phyloP scores from a whole-genome alignment of 179 eudicot genomes.

The Silene noctiflora region DNA sequence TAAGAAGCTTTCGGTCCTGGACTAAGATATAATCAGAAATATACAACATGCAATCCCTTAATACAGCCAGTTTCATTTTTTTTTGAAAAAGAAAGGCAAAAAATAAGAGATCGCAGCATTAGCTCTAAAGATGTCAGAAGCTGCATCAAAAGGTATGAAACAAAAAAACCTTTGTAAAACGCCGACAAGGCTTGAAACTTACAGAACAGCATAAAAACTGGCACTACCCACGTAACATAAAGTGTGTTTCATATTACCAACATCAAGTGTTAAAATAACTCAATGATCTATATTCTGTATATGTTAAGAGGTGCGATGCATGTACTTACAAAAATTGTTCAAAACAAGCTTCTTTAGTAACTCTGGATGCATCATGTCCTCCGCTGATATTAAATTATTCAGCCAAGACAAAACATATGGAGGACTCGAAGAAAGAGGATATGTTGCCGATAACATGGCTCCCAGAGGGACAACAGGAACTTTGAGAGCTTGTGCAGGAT shows the following conservation, averaged over 20 bases:
- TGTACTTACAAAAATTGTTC: constrained; percentile 84
- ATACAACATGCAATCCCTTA: background rate
- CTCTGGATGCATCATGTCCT: constrained; percentile 98
- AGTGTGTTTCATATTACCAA: too few relatives aligned
- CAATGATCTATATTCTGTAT: too few relatives aligned
- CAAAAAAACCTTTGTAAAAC: background rate
- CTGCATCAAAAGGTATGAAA: background rate
- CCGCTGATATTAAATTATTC: constrained; percentile 74
- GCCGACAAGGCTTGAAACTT: background rate
- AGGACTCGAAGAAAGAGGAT: constrained; percentile 80
- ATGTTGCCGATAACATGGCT: constrained; percentile 79
- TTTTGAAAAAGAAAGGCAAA: background rate
- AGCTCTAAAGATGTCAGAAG: background rate
- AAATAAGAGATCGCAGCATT: background rate
- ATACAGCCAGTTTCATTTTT: background rate
- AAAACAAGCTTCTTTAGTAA: constrained; percentile 77
- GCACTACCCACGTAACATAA: background rate
- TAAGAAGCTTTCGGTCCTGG: background rate
- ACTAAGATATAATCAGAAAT: background rate
- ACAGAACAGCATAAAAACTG: background rate
- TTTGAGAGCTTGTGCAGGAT: constrained; percentile 91
- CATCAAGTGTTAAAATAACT: too few relatives aligned
- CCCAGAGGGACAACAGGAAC: constrained; percentile 96
- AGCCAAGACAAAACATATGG: constrained; percentile 92
- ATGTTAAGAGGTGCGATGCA: background rate